Percentiles rank a stretch among this genome's conserved stretches.
Evolutionary conservation across 768 basidiomycete genomes (phyloP).

Genomic region (Brasilioporus rufonigricans): DNA sequence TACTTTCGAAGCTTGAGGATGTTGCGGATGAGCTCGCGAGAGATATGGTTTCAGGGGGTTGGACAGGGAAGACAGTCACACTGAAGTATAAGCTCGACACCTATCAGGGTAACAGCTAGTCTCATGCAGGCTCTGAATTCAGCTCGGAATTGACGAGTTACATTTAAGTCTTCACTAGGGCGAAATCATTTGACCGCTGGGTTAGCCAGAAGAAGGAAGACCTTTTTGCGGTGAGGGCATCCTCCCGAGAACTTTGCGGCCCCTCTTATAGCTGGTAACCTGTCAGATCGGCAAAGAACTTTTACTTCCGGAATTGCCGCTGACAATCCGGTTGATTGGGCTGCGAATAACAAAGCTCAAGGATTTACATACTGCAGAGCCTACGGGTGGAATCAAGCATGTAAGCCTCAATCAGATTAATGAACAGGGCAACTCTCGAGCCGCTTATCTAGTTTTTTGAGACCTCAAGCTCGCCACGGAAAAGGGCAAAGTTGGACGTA

Average conservation of each 20-base stretch:
- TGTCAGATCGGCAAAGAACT: constrained; percentile 76
- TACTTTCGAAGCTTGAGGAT: constrained; percentile 75
- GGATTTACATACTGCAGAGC: constrained; percentile 58
- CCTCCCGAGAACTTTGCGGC: not conserved
- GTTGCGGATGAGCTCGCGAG: constrained; percentile 78
- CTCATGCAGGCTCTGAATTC: not conserved
- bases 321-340: constrained; percentile 83
- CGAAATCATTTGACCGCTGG: constrained; percentile 75
- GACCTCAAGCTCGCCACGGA: constrained; percentile 35
- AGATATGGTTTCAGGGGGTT: constrained; percentile 77
- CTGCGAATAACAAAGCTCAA: constrained; percentile 86
- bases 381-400: constrained; percentile 63
- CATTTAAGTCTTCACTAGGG: constrained; percentile 69
- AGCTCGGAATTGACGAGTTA: constrained; percentile 5
- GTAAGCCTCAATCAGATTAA: constrained; percentile 40
- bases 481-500: constrained; percentile 37
- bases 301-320: constrained; percentile 73
- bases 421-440: not conserved
- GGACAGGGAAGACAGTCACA: constrained; percentile 86
- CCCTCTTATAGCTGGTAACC: constrained; percentile 6
- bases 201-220: constrained; percentile 75
- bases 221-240: constrained; percentile 59
- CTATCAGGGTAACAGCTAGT: constrained; percentile 59
- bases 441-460: constrained; percentile 54
- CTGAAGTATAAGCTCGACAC: constrained; percentile 93